These are phyloP conservation scores for Sporobolomyces phaffii DNA, from an alignment of 768 basidiomycete genomes.

Conservation along the genomic window DNA sequence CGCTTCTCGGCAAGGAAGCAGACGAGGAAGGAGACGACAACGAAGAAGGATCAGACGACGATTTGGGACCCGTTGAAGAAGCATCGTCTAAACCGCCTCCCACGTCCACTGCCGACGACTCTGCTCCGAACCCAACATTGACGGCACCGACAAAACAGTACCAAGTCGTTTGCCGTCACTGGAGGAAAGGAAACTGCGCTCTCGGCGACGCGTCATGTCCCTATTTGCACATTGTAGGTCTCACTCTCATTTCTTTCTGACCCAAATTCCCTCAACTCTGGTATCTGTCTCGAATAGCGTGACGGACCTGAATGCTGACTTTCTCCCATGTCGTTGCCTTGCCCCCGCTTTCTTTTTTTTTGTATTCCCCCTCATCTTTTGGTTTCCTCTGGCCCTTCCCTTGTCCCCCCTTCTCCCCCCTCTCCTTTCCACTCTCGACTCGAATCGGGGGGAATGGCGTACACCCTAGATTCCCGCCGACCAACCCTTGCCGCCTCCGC, in stretches of 20 bases:
- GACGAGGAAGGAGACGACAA: neutral
- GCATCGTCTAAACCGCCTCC: neutral
- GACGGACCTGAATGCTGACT: neutral
- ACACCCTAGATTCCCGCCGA: slow-evolving; percentile 29
- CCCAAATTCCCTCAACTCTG: no score
- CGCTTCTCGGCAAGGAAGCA: neutral
- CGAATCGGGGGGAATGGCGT: no score
- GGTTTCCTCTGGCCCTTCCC: neutral
- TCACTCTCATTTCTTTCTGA: no score
- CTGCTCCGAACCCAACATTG: neutral
- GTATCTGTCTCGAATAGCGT: no score
- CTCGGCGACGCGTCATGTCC: slow-evolving; percentile 26
- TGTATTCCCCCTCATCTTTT: neutral
- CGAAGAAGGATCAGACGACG: neutral
- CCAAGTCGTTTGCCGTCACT: slow-evolving; percentile 33
- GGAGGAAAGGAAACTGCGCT: slow-evolving; percentile 23
- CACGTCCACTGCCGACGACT: neutral
- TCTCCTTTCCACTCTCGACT: no score
- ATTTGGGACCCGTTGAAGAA: neutral
- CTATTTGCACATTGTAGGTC: slow-evolving; percentile 31
- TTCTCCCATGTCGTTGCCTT: no score
- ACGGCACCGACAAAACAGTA: slow-evolving; percentile 9
- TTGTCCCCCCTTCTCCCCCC: neutral
- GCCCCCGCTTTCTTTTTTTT: no score
- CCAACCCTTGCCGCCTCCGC: slow-evolving; percentile 2